Evolutionary conservation across 2,329 filamentous ascomycete species (phyloP).

Genomic region (Tolypocladium amazonense): DNA sequence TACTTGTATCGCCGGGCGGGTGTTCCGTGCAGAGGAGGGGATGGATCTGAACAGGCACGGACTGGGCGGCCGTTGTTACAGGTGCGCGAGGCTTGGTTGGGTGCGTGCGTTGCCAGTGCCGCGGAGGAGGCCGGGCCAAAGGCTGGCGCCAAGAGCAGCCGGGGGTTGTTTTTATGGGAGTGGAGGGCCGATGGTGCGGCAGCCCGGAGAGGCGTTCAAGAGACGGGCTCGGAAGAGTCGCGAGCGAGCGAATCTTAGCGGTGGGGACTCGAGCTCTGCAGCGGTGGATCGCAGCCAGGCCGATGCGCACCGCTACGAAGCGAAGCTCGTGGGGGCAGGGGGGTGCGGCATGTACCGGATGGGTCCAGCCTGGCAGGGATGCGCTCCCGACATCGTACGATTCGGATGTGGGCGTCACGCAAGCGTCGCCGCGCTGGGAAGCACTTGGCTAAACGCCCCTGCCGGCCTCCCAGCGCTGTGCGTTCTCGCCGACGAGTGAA

Average conservation of each 20-base stretch:
- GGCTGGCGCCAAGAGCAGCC: neutral
- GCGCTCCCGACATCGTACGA: slow-evolving; percentile 4
- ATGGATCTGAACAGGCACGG: neutral
- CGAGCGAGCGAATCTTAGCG: too few relatives aligned
- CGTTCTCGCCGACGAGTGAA: too few relatives aligned
- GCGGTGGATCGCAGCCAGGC: neutral
- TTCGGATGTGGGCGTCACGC: slow-evolving; percentile 1
- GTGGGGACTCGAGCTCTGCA: neutral
- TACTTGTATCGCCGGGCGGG: neutral
- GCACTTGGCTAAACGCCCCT: neutral
- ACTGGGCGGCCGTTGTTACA: neutral
- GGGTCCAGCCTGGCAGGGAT: neutral
- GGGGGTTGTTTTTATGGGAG: neutral
- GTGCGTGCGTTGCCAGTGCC: neutral
- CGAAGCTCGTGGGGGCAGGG: neutral
- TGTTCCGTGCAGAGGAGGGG: neutral
- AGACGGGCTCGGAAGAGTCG: neutral
- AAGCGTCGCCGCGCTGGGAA: neutral
- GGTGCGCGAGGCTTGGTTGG: neutral
- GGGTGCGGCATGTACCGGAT: slow-evolving; percentile 4
- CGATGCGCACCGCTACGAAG: neutral
- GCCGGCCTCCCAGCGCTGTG: too few relatives aligned
- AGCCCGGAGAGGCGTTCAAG: neutral
- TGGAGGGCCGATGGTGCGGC: neutral
- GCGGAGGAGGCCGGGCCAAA: neutral